Evolutionary conservation across 768 basidiomycete species (phyloP), one percentile per base, ranked within the genome.

Genomic region (Leccinum fibrillosum): DNA sequence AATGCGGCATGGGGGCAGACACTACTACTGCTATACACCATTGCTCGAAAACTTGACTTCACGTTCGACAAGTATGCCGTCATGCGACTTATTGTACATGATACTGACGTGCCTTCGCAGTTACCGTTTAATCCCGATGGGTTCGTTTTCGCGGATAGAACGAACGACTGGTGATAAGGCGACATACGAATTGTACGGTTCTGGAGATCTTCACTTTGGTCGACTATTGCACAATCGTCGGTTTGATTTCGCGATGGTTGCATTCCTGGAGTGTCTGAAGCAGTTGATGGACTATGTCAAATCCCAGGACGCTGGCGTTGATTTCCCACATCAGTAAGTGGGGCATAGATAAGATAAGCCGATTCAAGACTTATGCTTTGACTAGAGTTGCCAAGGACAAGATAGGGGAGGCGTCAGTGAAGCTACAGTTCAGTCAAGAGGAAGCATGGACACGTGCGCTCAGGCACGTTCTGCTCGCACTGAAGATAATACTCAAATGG

Each of bases 1-100:
- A 98, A 98, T 68, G 97, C 97, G 11, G 97, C 97, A 17, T 97
- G 96, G 94, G 97, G 97, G 2, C 89, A 97, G 69, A 92, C 95
- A 0, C 78, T 96, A n/a, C 80, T 98, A 17, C 79, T 98, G 56
- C 76, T 98, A 35, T 91, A 96, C 67, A 93, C 93, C 7, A 84
- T 99, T 51, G 93, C 93, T 11, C 81, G 89, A 55, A 99, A 98
- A 74, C 83, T 97, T 13, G 94, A 93, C 60, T 92, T 86, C 67
- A 84, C 83, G 4, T 98, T 97, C 64, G 86, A 89, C 67, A 85
- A 85, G 94, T 94, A 73, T 63, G 85, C 65, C 44, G 28, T 42
- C 45, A 52, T 17, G 45, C 19, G 52, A 47, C 44, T 54, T 6
- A 26, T 52, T 21, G 25, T 30, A 35, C 37, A 48, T 34, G 21